Evolutionary conservation across 1,139 yeast species (phyloP).

Genomic region (Saccharomyces hybrid): DNA sequence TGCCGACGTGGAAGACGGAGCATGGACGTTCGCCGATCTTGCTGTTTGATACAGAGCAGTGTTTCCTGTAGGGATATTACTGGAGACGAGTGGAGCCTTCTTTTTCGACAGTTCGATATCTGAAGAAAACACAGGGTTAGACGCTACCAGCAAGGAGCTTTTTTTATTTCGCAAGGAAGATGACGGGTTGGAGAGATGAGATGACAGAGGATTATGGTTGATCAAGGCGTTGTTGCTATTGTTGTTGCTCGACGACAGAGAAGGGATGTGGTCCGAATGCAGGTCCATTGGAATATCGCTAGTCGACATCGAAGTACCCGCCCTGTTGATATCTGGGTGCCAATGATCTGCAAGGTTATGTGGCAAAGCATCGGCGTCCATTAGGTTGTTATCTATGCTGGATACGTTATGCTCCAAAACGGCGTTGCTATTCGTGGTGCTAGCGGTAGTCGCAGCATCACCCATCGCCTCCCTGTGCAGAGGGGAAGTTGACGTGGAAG

Average conservation of each 20-base stretch:
- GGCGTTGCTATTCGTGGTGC: not conserved
- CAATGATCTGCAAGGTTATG: not conserved
- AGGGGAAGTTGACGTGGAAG: not conserved
- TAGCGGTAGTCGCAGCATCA: not conserved
- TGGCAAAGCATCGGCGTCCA: not conserved
- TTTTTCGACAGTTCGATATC: slow-evolving; percentile 3
- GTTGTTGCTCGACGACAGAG: not conserved
- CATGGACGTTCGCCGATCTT: not conserved
- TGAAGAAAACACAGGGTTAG: slow-evolving; percentile 4
- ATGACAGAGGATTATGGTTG: slow-evolving; percentile 27
- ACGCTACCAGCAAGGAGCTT: slow-evolving; percentile 24
- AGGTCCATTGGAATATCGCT: not conserved
- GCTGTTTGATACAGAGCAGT: not conserved
- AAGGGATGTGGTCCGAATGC: not conserved
- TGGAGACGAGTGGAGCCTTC: not conserved
- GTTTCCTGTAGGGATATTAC: not conserved
- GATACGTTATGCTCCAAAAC: not conserved
- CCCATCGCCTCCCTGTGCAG: not conserved
- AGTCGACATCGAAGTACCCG: not conserved
- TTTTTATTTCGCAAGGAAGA: slow-evolving; percentile 23
- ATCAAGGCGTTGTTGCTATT: slow-evolving; percentile 10
- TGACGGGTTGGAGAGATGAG: slow-evolving; percentile 17
- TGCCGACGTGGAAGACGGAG: not conserved
- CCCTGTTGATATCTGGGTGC: not conserved
- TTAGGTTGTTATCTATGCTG: slow-evolving; percentile 1